Evolutionary conservation across 192 early-diverging fungal genomes (phyloP).

Genomic region (Oehlia diaphana): DNA sequence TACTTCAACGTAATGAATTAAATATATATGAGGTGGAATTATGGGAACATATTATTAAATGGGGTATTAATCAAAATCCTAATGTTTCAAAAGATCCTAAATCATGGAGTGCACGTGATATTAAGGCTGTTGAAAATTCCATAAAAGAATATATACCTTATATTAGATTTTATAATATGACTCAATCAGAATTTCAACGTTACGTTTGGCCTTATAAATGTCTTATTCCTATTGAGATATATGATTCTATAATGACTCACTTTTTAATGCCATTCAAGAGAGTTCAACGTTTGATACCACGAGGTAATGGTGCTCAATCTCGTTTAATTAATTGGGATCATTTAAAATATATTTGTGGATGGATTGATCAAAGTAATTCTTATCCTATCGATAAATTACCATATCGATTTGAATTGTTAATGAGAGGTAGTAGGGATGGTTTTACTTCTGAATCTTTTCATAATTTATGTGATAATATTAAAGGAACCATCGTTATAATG

Average conservation of each 20-base stretch:
- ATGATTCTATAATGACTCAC: not conserved
- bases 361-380: not conserved
- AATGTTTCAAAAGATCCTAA: not conserved
- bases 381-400: not conserved
- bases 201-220: not conserved
- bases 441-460: not conserved
- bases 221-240: not conserved
- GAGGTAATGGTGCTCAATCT: not conserved
- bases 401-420: conserved; percentile 1
- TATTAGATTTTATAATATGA: conserved; percentile 10
- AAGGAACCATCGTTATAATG: not conserved
- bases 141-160: not conserved
- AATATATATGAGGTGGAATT: not conserved
- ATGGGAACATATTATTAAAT: not conserved
- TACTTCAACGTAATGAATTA: conserved; percentile 11
- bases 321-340: not conserved
- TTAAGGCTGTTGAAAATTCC: not conserved
- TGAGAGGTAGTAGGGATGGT: conserved; percentile 4
- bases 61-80: not conserved
- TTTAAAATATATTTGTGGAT: not conserved
- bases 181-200: not conserved
- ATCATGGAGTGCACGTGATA: not conserved
- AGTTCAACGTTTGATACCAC: not conserved
- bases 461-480: not conserved
- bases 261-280: not conserved